A percentile compares a stretch with the other conserved stretches of the same genome.
Conservation (phyloP, 441 rosid genomes). For the Syzygium syzygioides region DNA sequence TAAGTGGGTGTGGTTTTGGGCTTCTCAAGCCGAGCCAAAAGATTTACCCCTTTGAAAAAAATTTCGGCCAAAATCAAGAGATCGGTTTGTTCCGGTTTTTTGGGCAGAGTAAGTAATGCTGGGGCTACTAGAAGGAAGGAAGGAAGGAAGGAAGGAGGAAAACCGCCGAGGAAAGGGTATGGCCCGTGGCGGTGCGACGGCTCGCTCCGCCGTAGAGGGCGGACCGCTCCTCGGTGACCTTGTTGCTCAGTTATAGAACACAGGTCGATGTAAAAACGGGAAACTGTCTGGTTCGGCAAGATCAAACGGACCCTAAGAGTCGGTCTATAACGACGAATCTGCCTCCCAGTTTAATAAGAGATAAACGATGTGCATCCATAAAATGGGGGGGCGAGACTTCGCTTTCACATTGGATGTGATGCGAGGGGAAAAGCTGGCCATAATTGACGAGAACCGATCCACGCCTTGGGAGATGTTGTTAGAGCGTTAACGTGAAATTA, state of each 20-base stretch:
- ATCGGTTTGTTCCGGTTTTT: no score
- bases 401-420: background rate
- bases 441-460: background rate
- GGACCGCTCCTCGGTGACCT: no score
- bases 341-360: background rate
- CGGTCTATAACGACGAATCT: background rate
- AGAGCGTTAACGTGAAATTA: background rate
- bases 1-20: background rate
- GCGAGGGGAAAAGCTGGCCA: background rate
- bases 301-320: no score
- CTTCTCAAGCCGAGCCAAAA: background rate
- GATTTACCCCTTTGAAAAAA: background rate
- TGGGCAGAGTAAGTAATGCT: background rate
- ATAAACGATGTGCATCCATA: background rate
- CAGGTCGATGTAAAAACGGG: no score
- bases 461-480: background rate
- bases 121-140: no score
- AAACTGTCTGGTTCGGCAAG: no score
- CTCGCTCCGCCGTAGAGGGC: no score
- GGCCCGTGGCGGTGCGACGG: no score
- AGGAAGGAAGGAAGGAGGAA: accelerated
- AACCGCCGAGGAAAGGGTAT: no score
- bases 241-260: no score
- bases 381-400: background rate
- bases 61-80: no score